These are phyloP conservation scores for grape (Vitis vinifera) DNA, from an alignment of 164 flowering plant species.

Conservation along the genomic window ASM3070453v1 NC_081814.1:17161501-17162000, in stretches of 20 bases:
- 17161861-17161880: conserved; percentile 40
- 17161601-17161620: background rate
- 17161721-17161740: background rate
- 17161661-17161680: background rate
- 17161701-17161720: background rate
- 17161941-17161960: conserved; percentile 31
- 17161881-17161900: conserved; percentile 38
- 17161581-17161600: conserved; percentile 7
- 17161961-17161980: conserved; percentile 32
- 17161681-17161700: background rate
- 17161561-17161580: no score
- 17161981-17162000: conserved; percentile 34
- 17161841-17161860: conserved; percentile 42
- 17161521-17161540: no score
- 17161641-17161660: background rate
- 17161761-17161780: background rate
- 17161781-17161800: background rate
- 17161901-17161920: conserved; percentile 54
- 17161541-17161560: no score
- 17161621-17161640: background rate
- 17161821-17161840: conserved; percentile 33
- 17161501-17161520: no score
- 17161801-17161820: conserved; percentile 40
- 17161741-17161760: background rate
- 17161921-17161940: conserved; percentile 44